Conservation (phyloP, 805 yeast species). For the Kazachstania africana region DNA sequence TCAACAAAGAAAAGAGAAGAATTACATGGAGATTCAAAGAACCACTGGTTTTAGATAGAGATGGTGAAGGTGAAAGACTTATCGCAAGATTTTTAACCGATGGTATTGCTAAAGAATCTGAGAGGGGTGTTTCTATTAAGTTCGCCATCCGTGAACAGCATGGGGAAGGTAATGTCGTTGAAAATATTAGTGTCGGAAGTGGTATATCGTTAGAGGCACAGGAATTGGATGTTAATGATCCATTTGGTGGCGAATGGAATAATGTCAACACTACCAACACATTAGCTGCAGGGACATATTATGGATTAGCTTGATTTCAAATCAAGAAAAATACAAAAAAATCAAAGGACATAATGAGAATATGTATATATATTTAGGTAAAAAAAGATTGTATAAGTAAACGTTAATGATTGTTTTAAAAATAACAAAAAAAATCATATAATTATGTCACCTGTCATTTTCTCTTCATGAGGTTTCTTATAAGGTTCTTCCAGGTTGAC, state of each 20-base stretch:
- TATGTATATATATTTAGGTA: too few relatives aligned
- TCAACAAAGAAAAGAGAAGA: slow-evolving; percentile 74
- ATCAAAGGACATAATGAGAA: neutral
- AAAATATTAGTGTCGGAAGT: slow-evolving; percentile 36
- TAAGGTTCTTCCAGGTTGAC: too few relatives aligned
- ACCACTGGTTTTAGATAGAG: slow-evolving; percentile 28
- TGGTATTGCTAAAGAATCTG: slow-evolving; percentile 58
- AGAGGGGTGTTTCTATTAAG: slow-evolving; percentile 61
- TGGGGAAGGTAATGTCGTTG: slow-evolving; percentile 8
- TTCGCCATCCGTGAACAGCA: slow-evolving; percentile 34
- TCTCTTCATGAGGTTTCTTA: too few relatives aligned
- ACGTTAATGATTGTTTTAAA: neutral
- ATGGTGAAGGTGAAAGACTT: slow-evolving; percentile 45
- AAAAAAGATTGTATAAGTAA: neutral
- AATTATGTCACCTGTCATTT: too few relatives aligned
- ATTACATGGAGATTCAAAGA: slow-evolving; percentile 69
- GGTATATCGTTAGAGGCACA: slow-evolving; percentile 31
- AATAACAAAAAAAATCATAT: too few relatives aligned
- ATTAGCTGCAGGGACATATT: slow-evolving; percentile 29
- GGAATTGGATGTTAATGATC: slow-evolving; percentile 28
- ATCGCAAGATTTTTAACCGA: slow-evolving; percentile 80
- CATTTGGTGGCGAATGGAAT: slow-evolving; percentile 30
- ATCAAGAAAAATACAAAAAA: slow-evolving; percentile 3
- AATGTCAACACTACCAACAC: slow-evolving; percentile 25
- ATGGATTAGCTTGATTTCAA: slow-evolving; percentile 19